Percentiles rank a stretch among this genome's conserved stretches.
Conservation (phyloP, 768 basidiomycete genomes). For the Favolaschia claudopus region DNA sequence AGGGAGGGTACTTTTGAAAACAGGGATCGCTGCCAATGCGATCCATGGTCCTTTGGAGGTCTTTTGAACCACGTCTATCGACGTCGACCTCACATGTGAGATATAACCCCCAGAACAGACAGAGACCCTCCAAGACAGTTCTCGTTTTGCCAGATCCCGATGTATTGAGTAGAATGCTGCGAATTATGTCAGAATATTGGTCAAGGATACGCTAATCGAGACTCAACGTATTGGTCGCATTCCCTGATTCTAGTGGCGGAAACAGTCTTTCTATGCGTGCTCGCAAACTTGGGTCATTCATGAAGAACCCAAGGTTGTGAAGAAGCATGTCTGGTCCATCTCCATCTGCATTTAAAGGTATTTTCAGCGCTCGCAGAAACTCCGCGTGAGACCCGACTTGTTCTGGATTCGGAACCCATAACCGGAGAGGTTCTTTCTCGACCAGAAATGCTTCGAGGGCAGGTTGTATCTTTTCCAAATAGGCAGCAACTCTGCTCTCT, state of each 20-base stretch:
- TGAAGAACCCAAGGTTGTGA: background rate
- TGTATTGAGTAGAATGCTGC: constrained; percentile 13
- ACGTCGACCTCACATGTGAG: constrained; percentile 3
- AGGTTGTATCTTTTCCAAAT: too few relatives aligned
- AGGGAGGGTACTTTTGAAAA: background rate
- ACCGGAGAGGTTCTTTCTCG: too few relatives aligned
- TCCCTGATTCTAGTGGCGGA: background rate
- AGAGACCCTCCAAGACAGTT: constrained; percentile 10
- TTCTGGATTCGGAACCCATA: too few relatives aligned
- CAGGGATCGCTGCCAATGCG: background rate
- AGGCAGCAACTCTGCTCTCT: too few relatives aligned
- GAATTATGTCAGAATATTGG: too few relatives aligned
- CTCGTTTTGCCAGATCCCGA: constrained; percentile 21
- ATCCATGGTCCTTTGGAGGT: background rate
- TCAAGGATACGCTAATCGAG: background rate
- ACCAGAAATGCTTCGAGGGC: too few relatives aligned
- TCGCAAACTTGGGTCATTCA: background rate
- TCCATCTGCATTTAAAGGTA: background rate
- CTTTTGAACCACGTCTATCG: constrained; percentile 3
- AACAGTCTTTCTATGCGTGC: background rate
- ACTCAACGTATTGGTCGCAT: background rate
- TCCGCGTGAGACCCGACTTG: too few relatives aligned
- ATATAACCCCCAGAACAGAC: constrained; percentile 10
- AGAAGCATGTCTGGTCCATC: constrained; percentile 7
- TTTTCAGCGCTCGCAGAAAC: too few relatives aligned